Evolutionary conservation across 805 yeast species (phyloP).

Genomic region (Saccharomycopsis selenospora): DNA sequence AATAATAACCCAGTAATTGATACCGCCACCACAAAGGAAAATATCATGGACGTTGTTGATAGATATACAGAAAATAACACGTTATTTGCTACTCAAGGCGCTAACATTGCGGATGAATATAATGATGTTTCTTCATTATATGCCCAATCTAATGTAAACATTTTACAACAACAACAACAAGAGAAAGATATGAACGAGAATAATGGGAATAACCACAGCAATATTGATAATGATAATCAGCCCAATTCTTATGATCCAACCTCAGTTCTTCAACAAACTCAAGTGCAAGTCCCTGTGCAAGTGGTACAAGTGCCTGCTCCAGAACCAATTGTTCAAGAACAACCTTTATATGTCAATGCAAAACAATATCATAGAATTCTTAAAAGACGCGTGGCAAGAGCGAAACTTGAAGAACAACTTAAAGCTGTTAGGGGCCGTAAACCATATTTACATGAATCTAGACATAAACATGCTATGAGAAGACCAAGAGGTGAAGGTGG

Average conservation of each 20-base stretch:
- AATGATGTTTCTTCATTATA: background rate
- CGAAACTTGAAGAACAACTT: slow-evolving; percentile 81
- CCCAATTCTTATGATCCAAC: background rate
- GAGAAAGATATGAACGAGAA: background rate
- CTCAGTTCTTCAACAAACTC: slow-evolving; percentile 11
- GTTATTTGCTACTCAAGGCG: background rate
- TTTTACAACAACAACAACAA: background rate
- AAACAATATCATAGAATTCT: slow-evolving; percentile 93
- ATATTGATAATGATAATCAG: background rate
- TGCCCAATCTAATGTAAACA: background rate
- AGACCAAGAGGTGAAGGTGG: slow-evolving; percentile 99
- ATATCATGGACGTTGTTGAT: background rate
- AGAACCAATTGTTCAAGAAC: slow-evolving; percentile 39
- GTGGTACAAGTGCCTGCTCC: slow-evolving; percentile 5
- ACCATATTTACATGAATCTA: slow-evolving; percentile 91
- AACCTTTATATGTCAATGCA: slow-evolving; percentile 96
- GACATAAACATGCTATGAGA: slow-evolving; percentile 99
- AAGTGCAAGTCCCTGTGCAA: slow-evolving; percentile 19
- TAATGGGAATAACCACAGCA: background rate
- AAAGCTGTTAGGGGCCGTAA: slow-evolving; percentile 84
- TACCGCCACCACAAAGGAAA: background rate
- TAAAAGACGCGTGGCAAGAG: slow-evolving; percentile 89
- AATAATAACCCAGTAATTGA: background rate
- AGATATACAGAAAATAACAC: background rate
- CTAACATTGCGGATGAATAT: background rate